These are phyloP conservation scores for Citrus sinensis DNA, from an alignment of 345 rosid species.

Conservation along the genomic window DVS_A1.0 CM039165.1:17634501-17635000, in stretches of 20 bases:
- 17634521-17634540: not conserved
- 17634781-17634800: not conserved
- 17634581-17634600: not conserved
- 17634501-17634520: not conserved
- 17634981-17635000: not conserved
- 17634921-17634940: not conserved
- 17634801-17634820: not conserved
- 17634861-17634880: not conserved
- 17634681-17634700: not conserved
- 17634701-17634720: not conserved
- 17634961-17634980: not conserved
- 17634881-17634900: not conserved
- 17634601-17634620: not conserved
- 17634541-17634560: not conserved
- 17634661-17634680: not conserved
- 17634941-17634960: not conserved
- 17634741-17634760: not conserved
- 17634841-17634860: not conserved
- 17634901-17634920: not conserved
- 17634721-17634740: not conserved
- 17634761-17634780: not conserved
- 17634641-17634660: not conserved
- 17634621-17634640: not conserved
- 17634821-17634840: too few species aligned
- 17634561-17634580: not conserved